Conservation (phyloP, 2,329 filamentous ascomycete genomes). For the Ceratocystis variospora region DNA sequence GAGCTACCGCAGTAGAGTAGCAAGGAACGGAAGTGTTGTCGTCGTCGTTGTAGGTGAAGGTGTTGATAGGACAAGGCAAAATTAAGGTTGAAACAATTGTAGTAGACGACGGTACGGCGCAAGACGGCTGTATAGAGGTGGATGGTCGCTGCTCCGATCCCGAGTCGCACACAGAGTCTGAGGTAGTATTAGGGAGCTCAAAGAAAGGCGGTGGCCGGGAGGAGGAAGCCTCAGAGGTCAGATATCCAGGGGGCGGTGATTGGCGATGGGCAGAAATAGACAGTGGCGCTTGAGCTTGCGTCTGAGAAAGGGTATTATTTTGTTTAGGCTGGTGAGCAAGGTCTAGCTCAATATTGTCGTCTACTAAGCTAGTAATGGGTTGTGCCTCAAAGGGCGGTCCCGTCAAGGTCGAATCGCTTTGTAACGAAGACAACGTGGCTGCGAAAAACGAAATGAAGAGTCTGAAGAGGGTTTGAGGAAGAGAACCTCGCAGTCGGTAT, state of each 20-base stretch:
- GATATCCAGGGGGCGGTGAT: conserved; percentile 46
- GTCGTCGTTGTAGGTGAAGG: conserved; percentile 1
- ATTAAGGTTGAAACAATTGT: conserved; percentile 16
- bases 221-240: conserved; percentile 39
- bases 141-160: conserved; percentile 25
- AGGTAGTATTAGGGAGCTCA: conserved; percentile 34
- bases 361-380: conserved; percentile 9
- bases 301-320: conserved; percentile 10
- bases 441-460: conserved; percentile 20
- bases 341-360: conserved; percentile 5
- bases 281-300: conserved; percentile 13
- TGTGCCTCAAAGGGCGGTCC: conserved; percentile 18
- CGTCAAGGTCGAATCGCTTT: conserved; percentile 9
- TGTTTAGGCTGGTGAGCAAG: conserved; percentile 8
- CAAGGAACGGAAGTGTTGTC: conserved; percentile 28
- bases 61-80: conserved; percentile 18
- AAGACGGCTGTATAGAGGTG: conserved; percentile 20
- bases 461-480: neutral
- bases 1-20: neutral
- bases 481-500: neutral
- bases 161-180: conserved; percentile 28
- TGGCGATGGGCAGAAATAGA: conserved; percentile 9
- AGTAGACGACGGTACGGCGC: conserved; percentile 19
- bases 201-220: conserved; percentile 48
- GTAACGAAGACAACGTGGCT: conserved; percentile 33